These are phyloP conservation scores for Penicillium sp. DNA, from an alignment of 2,329 filamentous ascomycete genomes.

Conservation along the genomic window DNA sequence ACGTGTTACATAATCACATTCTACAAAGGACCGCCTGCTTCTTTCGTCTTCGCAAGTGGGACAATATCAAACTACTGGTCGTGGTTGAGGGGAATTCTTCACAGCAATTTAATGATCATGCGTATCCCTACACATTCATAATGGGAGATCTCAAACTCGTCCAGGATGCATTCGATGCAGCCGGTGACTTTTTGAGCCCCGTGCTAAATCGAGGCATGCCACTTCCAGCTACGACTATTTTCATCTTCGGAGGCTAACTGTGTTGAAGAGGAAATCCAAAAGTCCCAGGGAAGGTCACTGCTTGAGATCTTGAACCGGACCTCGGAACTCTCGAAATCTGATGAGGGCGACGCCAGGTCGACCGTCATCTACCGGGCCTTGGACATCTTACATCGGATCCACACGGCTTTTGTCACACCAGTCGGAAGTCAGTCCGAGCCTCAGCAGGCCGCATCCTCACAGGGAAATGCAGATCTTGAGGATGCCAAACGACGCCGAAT, in stretches of 20 bases:
- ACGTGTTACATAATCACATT: slow-evolving; percentile 1
- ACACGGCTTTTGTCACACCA: slow-evolving; percentile 33
- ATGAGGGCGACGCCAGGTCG: slow-evolving; percentile 22
- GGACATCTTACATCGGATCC: slow-evolving; percentile 34
- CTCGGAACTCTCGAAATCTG: slow-evolving; percentile 4
- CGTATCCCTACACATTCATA: not conserved
- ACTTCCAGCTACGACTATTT: slow-evolving; percentile 9
- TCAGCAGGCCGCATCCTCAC: slow-evolving; percentile 1
- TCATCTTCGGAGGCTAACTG: slow-evolving; percentile 27
- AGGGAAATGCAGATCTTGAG: slow-evolving; percentile 35
- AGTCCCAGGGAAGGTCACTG: slow-evolving; percentile 34
- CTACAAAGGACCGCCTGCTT: not conserved
- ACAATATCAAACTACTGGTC: not conserved
- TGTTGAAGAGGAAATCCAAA: slow-evolving; percentile 40
- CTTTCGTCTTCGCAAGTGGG: not conserved
- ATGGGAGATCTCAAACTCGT: slow-evolving; percentile 31
- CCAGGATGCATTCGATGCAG: slow-evolving; percentile 34
- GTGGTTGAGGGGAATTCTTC: not conserved
- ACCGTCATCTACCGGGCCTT: slow-evolving; percentile 35
- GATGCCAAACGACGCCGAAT: slow-evolving; percentile 42
- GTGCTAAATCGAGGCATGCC: slow-evolving; percentile 43
- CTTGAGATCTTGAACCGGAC: slow-evolving; percentile 32
- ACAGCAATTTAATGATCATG: not conserved
- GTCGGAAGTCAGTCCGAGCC: slow-evolving; percentile 10
- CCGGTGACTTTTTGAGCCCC: slow-evolving; percentile 37